Conservation (phyloP, 306 rosid species). For the Macrotyloma uniflorum region DNA sequence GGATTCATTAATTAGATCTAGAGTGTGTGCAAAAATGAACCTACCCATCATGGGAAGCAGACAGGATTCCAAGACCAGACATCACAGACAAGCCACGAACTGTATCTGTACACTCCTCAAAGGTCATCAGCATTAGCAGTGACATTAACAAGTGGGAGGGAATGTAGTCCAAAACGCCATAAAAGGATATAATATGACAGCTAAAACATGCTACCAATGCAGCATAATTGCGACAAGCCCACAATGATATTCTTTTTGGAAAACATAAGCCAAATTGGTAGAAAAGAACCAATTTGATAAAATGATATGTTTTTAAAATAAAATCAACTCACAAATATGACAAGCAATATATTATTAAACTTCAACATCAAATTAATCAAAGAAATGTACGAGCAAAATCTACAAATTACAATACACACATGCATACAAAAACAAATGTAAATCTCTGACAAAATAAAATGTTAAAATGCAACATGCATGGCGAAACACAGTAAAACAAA, state of each 20-base stretch:
- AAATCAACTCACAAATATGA: constrained; percentile 28
- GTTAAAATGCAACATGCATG: background rate
- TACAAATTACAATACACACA: background rate
- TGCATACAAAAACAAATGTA: background rate
- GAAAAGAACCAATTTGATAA: constrained; percentile 18
- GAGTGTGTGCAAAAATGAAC: constrained; percentile 35
- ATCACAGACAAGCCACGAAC: constrained; percentile 88
- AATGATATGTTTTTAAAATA: constrained; percentile 2
- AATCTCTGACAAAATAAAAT: background rate
- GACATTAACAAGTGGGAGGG: constrained; percentile 21
- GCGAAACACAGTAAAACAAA: constrained; percentile 35
- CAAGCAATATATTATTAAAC: constrained; percentile 16
- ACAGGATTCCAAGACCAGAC: constrained; percentile 84
- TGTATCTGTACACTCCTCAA: constrained; percentile 72
- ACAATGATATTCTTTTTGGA: background rate
- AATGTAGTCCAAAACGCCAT: constrained; percentile 12
- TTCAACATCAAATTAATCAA: constrained; percentile 3
- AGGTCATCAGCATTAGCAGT: constrained; percentile 25
- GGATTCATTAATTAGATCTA: constrained; percentile 30
- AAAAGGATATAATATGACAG: constrained; percentile 28
- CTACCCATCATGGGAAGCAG: constrained; percentile 98
- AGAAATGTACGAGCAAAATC: constrained; percentile 8
- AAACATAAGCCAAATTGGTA: constrained; percentile 4
- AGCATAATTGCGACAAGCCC: background rate
- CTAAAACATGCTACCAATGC: constrained; percentile 23